These are phyloP conservation scores for Penicillium nordicum DNA, from an alignment of 2,329 filamentous ascomycete genomes.

Conservation along the genomic window DNA sequence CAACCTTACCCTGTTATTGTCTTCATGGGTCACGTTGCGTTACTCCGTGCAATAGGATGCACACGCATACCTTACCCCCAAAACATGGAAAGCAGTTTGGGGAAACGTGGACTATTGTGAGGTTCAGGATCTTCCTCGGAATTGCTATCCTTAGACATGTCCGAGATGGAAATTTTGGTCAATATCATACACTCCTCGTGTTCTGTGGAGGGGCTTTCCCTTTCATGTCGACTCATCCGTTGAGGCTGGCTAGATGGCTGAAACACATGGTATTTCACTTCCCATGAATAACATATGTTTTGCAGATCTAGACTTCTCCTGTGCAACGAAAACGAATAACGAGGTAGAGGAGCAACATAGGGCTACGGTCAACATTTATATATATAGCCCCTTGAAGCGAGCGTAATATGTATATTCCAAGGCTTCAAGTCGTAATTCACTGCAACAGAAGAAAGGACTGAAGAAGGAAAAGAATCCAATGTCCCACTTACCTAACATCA, in stretches of 20 bases:
- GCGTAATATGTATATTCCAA: background rate
- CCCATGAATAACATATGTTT: background rate
- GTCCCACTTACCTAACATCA: background rate
- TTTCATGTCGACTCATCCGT: background rate
- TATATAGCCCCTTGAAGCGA: too few relatives aligned
- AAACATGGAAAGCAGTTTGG: too few relatives aligned
- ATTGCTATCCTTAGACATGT: too few relatives aligned
- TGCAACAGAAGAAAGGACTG: too few relatives aligned
- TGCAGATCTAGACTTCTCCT: background rate
- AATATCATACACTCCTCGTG: background rate
- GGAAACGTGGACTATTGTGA: background rate
- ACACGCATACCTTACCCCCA: background rate
- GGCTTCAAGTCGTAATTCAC: too few relatives aligned
- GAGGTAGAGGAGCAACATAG: background rate
- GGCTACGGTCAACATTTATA: background rate
- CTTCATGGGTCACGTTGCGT: background rate
- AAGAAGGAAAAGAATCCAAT: fast-evolving
- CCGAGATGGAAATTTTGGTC: fast-evolving
- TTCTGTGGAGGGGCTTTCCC: too few relatives aligned
- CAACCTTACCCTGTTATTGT: background rate
- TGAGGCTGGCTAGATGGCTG: too few relatives aligned
- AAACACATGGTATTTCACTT: background rate
- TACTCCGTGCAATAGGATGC: background rate
- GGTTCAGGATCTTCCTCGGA: background rate
- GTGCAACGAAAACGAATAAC: background rate